phyloP scores from a whole-genome alignment of 805 yeast genomes.

The Candida ipomoeae region DNA sequence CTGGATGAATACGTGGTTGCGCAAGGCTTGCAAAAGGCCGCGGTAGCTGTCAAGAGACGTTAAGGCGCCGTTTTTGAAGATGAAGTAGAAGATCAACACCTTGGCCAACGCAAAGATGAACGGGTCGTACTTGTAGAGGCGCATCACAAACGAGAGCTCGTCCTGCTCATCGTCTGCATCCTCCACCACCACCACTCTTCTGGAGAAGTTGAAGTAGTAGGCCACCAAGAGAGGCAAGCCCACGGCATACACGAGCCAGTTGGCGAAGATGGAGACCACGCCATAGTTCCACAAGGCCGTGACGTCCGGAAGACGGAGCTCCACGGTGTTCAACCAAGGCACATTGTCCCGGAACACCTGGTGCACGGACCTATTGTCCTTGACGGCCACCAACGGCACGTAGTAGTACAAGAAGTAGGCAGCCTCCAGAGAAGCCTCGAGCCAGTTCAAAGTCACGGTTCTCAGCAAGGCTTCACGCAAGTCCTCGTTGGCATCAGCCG shows the following conservation, averaged over 20 bases:
- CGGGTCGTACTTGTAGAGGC: slow-evolving; percentile 49
- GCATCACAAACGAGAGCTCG: slow-evolving; percentile 15
- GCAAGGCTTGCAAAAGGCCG: slow-evolving; percentile 26
- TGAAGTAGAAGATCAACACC: slow-evolving; percentile 32
- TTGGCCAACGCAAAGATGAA: slow-evolving; percentile 49
- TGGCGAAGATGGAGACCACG: slow-evolving; percentile 27
- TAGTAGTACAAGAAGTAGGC: slow-evolving; percentile 28
- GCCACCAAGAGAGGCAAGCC: slow-evolving; percentile 41
- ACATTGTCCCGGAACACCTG: slow-evolving; percentile 33
- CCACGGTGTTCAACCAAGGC: slow-evolving; percentile 19
- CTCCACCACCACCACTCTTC: slow-evolving; percentile 34
- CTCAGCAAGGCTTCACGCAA: slow-evolving; percentile 39
- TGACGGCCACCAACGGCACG: slow-evolving; percentile 34
- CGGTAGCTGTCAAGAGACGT: slow-evolving; percentile 23
- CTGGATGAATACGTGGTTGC: slow-evolving; percentile 30
- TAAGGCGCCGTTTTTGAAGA: slow-evolving; percentile 31
- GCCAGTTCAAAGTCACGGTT: slow-evolving; percentile 32
- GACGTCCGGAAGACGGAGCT: slow-evolving; percentile 33
- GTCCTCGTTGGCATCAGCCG: slow-evolving; percentile 31
- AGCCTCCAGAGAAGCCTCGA: slow-evolving; percentile 30
- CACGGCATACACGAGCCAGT: slow-evolving; percentile 42
- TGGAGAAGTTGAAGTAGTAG: slow-evolving; percentile 51
- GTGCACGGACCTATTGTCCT: slow-evolving; percentile 33
- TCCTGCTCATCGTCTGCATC: slow-evolving; percentile 9
- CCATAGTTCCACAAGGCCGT: slow-evolving; percentile 27